Base-by-base conservation (phyloP, 2,329 filamentous ascomycete species). In the Pyrenochaeta sp. region DNA sequence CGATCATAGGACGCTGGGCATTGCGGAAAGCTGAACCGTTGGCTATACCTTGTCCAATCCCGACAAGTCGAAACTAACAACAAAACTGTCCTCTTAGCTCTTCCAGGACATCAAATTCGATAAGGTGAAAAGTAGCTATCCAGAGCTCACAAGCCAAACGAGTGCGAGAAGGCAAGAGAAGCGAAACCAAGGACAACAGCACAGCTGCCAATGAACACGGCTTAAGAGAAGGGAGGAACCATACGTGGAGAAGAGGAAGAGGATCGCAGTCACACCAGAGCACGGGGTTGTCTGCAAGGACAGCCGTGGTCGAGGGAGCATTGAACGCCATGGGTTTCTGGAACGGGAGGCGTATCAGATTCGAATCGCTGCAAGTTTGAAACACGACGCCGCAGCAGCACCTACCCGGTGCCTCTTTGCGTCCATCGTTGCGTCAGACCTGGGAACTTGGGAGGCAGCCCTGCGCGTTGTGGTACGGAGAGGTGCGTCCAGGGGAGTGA, bases 151-250 rank as follows among this genome's bases (percentile, higher is more conserved):
- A 52, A 59, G 56, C 66, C 73, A 75, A 76, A 76, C 70, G 68
- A 75, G 70, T 53, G 66, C 63, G 56, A 49, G 60, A 59, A 67
- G 63, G 48, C 50, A 68, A 67, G 62, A 71, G 67, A 72, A 66
- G 59, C 71, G 73, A 76, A 76, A 76, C 74, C 66, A 65, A 63
- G 65, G 68, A 74, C 62, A 62, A 70, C 69, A 76, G 70, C 68
- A 72, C 72, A 64, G 71, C 68, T 77, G 63, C 71, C 74, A 71
- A 75, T 75, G 62, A 67, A 64, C 56, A 62, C 40, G 60, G 65
- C 52, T 72, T 69, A 67, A 67, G 59, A 59, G 54, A 57, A 54
- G 56, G 67, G 65, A 59, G 52, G 58, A 54, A 52, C 54, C 58
- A 62, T 61, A 61, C 62, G 68, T 70, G 62, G 66, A 65, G 62